Evolutionary conservation across 1,139 yeast species (phyloP), one percentile per base, ranked within the genome.

Genomic region (Eremothecium coryli): DNA sequence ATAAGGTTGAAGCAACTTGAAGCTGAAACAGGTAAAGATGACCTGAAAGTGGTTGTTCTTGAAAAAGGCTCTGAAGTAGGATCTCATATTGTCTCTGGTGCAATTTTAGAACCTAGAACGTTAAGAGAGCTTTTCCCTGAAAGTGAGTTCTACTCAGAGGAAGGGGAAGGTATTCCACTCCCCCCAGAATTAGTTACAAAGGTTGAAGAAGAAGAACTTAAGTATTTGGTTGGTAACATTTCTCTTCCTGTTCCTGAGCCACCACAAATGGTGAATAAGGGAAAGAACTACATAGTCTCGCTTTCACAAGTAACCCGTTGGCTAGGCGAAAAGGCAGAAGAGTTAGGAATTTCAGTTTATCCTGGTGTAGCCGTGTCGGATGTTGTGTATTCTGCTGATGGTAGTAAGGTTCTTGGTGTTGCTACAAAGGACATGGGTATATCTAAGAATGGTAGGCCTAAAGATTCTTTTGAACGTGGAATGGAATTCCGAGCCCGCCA

Each of bases 21-120:
- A 52, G 64, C 67, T 33, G 81, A 76, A 45, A 59, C 69, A 11
- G 90, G 82, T 2, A 55, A 61, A 12, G 84, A 82, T 5, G 52
- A 60, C 35, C 81, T 80, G 31, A 66, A 98, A 39, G 93, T 90
- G 30, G 79, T 90, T 11, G 88, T 90, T 1, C 65, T 90, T 35
- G 98, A 90, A 48, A 90, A 90, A 54, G 93, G 95, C 1, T 76
- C 88, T 6, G 96, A 88, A 52, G 75, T 90, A 66, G 98, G 93
- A 1, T 73, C 86, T 0, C 98, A 90, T 54, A 86, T 77, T 18
- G 76, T 90, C 5, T 82, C 95, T 38, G 98, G 98, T 18, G 97
- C 95, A 0, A 93, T 90, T 1, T 60, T 90, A 36, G 97, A 90
- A 55, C 96, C 98, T 3, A 65, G 76, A 29, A 93, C 95, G 1